These are phyloP conservation scores for Acanthochlamys bracteata DNA, from an alignment of 106 monocot genomes.

Conservation along the genomic window DNA sequence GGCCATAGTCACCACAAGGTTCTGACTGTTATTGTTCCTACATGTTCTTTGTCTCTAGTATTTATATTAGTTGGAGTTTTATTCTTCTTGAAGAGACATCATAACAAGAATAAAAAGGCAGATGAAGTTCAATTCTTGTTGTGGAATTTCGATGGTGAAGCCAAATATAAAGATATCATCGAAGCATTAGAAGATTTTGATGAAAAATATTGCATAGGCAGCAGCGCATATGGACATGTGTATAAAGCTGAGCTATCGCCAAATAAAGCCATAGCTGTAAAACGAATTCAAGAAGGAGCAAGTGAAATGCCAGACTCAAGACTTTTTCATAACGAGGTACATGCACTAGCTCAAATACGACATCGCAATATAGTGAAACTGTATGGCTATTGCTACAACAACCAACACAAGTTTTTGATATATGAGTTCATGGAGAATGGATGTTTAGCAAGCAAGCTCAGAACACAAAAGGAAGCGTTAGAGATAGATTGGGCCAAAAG, in stretches of 20 bases:
- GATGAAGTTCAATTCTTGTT: background rate
- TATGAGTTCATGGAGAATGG: background rate
- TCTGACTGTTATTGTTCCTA: background rate
- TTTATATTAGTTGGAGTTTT: background rate
- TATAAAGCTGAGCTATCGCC: background rate
- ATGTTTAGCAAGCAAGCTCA: background rate
- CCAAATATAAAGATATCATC: background rate
- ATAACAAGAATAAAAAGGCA: background rate
- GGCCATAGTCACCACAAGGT: background rate
- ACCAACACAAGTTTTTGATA: background rate
- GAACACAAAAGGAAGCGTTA: background rate
- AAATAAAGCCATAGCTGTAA: constrained; percentile 2
- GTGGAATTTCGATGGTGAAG: constrained; percentile 1
- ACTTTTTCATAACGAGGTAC: constrained; percentile 1
- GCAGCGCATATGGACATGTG: background rate
- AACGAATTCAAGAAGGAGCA: background rate
- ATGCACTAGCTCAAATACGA: background rate
- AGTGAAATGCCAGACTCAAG: background rate
- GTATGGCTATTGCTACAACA: constrained; percentile 6
- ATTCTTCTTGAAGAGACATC: too few species aligned
- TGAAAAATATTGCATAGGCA: constrained; percentile 8
- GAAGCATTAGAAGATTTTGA: constrained; percentile 1
- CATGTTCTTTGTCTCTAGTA: background rate
- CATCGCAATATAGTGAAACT: constrained; percentile 7
- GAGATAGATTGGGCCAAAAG: background rate